Conservation (phyloP, 2,329 filamentous ascomycete genomes). For the Arthrobotrys entomopaga region DNA sequence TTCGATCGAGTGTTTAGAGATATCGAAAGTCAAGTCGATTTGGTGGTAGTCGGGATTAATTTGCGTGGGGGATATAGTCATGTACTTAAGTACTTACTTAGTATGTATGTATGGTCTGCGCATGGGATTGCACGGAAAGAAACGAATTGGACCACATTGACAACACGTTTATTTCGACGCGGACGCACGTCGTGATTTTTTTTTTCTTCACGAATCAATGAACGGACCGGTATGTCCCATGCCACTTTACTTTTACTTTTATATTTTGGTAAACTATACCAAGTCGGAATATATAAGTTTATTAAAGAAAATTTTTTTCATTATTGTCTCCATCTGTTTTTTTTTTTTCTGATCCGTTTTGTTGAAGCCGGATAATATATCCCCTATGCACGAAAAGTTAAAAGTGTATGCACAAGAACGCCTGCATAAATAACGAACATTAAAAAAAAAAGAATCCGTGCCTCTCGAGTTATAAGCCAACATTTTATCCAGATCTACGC, state of each 20-base stretch:
- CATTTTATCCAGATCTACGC: not conserved
- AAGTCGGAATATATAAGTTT: no score
- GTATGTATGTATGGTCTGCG: conserved; percentile 42
- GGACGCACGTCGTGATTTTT: not conserved
- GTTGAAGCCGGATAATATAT: conserved; percentile 44
- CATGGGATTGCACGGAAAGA: conserved; percentile 18
- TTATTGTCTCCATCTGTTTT: not conserved
- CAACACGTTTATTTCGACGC: conserved; percentile 31
- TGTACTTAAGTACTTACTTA: no score
- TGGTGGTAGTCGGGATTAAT: not conserved
- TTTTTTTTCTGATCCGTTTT: conserved; percentile 39
- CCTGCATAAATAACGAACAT: conserved; percentile 39
- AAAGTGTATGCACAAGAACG: conserved; percentile 14
- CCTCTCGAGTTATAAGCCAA: not conserved
- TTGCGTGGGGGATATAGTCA: conserved; percentile 1
- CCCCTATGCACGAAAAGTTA: no score
- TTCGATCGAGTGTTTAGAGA: not conserved
- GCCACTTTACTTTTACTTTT: no score
- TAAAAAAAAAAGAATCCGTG: not conserved
- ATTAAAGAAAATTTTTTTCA: not conserved
- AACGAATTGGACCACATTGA: conserved; percentile 17
- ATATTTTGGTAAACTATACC: no score
- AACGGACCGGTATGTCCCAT: no score
- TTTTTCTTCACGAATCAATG: not conserved
- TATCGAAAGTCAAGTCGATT: not conserved